Conservation (phyloP, 306 rosid species). For the Carpinus fangiana region DNA sequence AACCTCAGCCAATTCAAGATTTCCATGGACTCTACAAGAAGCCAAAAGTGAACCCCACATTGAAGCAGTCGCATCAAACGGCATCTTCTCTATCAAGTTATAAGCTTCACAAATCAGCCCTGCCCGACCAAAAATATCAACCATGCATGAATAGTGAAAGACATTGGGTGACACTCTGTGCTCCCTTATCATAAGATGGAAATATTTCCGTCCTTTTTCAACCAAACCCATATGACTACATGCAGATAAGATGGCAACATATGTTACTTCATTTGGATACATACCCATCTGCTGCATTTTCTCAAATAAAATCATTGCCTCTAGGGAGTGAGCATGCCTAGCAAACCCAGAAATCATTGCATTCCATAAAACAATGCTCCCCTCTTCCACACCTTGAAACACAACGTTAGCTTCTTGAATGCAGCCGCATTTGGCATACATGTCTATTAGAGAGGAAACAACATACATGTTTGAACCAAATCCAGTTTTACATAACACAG, state of each 20-base stretch:
- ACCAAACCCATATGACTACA: constrained; percentile 86
- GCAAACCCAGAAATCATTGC: constrained; percentile 80
- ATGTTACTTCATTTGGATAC: constrained; percentile 70
- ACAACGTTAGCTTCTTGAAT: constrained; percentile 63
- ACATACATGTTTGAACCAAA: constrained; percentile 53
- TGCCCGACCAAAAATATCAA: constrained; percentile 77
- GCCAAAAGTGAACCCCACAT: constrained; percentile 93
- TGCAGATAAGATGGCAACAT: constrained; percentile 59
- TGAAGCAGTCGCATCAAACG: constrained; percentile 64
- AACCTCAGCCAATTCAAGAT: constrained; percentile 69
- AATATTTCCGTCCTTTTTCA: constrained; percentile 63
- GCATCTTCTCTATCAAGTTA: constrained; percentile 56
- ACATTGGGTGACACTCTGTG: constrained; percentile 65
- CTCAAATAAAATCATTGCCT: constrained; percentile 77
- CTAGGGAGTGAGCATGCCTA: constrained; percentile 61
- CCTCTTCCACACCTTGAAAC: constrained; percentile 50
- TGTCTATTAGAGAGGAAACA: constrained; percentile 68
- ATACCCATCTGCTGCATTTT: constrained; percentile 78
- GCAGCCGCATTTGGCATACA: constrained; percentile 91
- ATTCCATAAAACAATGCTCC: constrained; percentile 73
- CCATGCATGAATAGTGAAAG: constrained; percentile 74
- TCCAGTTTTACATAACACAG: constrained; percentile 62
- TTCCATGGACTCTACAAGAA: constrained; percentile 64
- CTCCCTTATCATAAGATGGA: constrained; percentile 56
- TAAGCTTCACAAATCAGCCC: constrained; percentile 63